phyloP scores from a whole-genome alignment of 106 monocot species.

The Phalaenopsis aphrodite region DNA sequence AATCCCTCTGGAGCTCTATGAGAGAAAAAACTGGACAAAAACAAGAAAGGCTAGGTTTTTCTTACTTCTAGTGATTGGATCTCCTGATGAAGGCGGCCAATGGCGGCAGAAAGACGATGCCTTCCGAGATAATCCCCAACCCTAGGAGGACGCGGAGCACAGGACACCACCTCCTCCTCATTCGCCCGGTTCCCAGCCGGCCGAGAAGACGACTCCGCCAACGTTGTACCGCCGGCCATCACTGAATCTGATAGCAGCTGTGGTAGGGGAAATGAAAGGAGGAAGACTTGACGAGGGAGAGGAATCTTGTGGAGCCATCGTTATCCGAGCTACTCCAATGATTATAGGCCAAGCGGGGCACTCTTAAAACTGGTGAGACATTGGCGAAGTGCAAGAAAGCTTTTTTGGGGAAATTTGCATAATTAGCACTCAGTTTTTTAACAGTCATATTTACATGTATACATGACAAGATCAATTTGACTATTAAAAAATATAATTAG shows the following conservation, averaged over 20 bases:
- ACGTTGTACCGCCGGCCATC: not conserved
- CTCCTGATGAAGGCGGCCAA: constrained; percentile 13
- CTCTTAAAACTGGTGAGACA: constrained; percentile 5
- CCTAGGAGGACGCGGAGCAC: not conserved
- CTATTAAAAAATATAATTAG: too few species aligned
- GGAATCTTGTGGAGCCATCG: not conserved
- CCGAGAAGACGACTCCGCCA: not conserved
- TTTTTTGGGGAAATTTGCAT: too few species aligned
- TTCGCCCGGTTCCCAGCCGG: not conserved
- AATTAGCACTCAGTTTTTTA: too few species aligned
- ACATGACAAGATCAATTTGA: too few species aligned
- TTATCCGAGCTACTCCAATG: constrained; percentile 4
- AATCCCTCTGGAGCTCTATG: not conserved
- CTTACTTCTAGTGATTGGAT: constrained; percentile 15
- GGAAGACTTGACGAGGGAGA: not conserved
- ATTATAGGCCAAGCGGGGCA: not conserved
- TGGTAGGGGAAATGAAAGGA: not conserved
- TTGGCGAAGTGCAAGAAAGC: not conserved
- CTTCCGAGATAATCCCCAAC: constrained; percentile 10
- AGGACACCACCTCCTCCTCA: not conserved
- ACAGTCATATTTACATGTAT: too few species aligned
- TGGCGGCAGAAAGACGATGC: constrained; percentile 20
- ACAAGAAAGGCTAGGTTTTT: not conserved
- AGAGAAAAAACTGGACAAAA: not conserved
- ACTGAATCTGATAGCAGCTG: not conserved